Evolutionary conservation across 108 stramenopile genomes (phyloP).

Genomic region (Cylindrotheca fusiformis): DNA sequence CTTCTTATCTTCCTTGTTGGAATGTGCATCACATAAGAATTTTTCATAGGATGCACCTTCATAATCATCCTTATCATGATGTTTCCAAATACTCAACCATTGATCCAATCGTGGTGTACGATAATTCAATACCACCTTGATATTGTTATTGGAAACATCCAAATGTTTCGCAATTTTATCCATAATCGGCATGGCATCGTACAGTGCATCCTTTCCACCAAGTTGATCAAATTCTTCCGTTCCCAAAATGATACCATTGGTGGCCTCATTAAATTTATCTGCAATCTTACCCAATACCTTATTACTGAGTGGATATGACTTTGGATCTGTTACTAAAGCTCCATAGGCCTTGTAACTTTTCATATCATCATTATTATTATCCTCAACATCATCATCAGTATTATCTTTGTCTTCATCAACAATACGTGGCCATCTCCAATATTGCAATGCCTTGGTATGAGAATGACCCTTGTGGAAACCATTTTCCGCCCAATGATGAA

Average conservation of each 20-base stretch:
- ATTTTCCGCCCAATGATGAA: slow-evolving; percentile 1
- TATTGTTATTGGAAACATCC: slow-evolving; percentile 1
- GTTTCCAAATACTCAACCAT: slow-evolving; percentile 10
- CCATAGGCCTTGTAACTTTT: slow-evolving; percentile 24
- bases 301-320: not conserved
- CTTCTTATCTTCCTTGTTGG: not conserved
- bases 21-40: slow-evolving; percentile 1
- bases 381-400: too few species aligned
- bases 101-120: slow-evolving; percentile 21
- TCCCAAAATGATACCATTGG: slow-evolving; percentile 17
- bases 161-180: not conserved
- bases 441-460: not conserved
- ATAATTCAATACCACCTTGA: slow-evolving; percentile 14
- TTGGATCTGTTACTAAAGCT: slow-evolving; percentile 10
- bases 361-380: too few species aligned
- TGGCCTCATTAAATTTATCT: not conserved
- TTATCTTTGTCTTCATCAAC: not conserved
- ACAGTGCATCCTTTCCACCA: slow-evolving; percentile 3
- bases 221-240: slow-evolving; percentile 16
- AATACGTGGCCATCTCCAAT: not conserved
- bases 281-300: slow-evolving; percentile 22
- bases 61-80: not conserved
- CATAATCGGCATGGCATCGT: slow-evolving; percentile 12
- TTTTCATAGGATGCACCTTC: not conserved
- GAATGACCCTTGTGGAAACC: not conserved